Evolutionary conservation across 441 rosid species (phyloP).

Genomic region (Metrosideros polymorpha): DNA sequence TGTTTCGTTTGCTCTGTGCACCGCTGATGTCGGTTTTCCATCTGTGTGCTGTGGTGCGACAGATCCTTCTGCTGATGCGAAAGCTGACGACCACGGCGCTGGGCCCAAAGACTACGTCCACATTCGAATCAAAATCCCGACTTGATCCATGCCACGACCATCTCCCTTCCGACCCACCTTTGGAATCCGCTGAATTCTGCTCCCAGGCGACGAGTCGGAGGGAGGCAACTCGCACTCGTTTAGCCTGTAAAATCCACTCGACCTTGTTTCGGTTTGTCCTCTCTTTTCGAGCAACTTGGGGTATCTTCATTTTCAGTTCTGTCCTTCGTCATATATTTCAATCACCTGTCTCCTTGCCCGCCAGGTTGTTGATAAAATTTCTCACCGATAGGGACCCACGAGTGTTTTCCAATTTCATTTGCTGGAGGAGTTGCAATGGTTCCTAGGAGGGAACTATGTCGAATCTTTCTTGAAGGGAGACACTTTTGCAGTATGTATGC

Average conservation of each 20-base stretch:
- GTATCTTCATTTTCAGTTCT: conserved; percentile 4
- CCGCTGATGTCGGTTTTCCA: not conserved
- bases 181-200: not conserved
- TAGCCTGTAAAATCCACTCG: not conserved
- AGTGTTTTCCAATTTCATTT: not conserved
- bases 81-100: not conserved
- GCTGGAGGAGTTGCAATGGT: conserved; percentile 9
- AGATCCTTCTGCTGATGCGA: not conserved
- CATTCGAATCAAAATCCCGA: not conserved
- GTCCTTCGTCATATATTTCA: not conserved
- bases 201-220: not conserved
- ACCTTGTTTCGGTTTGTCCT: not conserved
- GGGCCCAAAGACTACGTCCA: not conserved
- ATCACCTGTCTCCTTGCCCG: not conserved
- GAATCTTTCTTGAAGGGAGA: not conserved
- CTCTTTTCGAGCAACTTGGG: not conserved
- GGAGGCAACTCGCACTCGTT: not conserved
- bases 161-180: not conserved
- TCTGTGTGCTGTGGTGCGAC: not conserved
- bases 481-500: not conserved
- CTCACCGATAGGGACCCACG: not conserved
- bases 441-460: conserved; percentile 19
- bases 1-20: too few relatives aligned
- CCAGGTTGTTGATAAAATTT: conserved; percentile 1
- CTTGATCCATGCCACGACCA: not conserved